These are phyloP conservation scores for Phtheirospermum japonicum DNA, from an alignment of 257 asterid species.

Conservation along the genomic window DNA sequence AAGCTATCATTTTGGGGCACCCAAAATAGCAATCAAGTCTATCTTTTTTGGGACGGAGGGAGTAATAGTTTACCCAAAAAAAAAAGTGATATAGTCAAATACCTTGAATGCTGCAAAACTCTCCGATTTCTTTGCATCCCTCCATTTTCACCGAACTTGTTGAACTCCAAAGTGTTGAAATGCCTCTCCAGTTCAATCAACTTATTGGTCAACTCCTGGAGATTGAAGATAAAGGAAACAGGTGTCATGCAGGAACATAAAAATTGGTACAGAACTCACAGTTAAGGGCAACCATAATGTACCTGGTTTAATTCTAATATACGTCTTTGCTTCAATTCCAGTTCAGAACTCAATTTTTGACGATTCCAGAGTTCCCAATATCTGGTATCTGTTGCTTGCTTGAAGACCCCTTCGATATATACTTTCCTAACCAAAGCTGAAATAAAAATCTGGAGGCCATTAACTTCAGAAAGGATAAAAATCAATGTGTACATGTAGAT, in stretches of 20 bases:
- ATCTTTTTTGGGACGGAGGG: no score
- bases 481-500: background rate
- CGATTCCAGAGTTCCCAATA: constrained; percentile 94
- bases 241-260: constrained; percentile 22
- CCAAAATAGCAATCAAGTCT: no score
- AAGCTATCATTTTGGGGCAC: no score
- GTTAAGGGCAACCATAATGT: constrained; percentile 23
- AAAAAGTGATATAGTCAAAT: constrained; percentile 24
- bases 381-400: constrained; percentile 76
- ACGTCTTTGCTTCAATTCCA: constrained; percentile 68
- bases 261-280: constrained; percentile 19
- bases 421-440: constrained; percentile 78
- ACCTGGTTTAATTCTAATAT: constrained; percentile 75
- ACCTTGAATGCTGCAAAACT: constrained; percentile 62
- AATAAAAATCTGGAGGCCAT: constrained; percentile 28
- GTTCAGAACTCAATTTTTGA: constrained; percentile 78
- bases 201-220: constrained; percentile 70
- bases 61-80: constrained; percentile 5
- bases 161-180: constrained; percentile 77
- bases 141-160: constrained; percentile 64
- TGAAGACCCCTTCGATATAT: constrained; percentile 75
- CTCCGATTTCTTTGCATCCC: constrained; percentile 44
- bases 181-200: constrained; percentile 90
- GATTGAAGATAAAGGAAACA: constrained; percentile 14
- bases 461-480: constrained; percentile 21